phyloP scores from a whole-genome alignment of 2,329 filamentous ascomycete genomes.

The Trichoderma pleuroti region DNA sequence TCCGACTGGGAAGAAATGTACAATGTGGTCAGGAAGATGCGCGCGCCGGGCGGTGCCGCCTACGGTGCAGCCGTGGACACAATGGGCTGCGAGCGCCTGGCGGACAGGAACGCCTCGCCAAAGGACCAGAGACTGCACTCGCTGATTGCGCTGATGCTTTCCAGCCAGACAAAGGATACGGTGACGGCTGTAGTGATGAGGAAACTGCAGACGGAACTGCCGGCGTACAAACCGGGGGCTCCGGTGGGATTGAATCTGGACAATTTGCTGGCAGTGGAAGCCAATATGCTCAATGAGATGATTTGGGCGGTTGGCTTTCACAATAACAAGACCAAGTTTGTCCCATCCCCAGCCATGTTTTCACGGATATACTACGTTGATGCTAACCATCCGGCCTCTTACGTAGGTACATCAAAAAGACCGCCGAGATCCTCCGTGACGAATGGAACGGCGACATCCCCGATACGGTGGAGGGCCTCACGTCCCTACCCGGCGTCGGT shows the following conservation, averaged over 20 bases:
- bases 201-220: constrained; percentile 71
- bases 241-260: constrained; percentile 63
- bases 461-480: constrained; percentile 69
- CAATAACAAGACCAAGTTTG: constrained; percentile 81
- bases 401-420: constrained; percentile 62
- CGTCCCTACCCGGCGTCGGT: constrained; percentile 78
- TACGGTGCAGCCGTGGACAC: constrained; percentile 87
- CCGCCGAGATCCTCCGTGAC: constrained; percentile 70
- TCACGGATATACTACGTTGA: background rate
- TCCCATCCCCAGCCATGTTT: background rate
- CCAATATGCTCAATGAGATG: constrained; percentile 63
- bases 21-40: constrained; percentile 73
- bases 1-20: constrained; percentile 85
- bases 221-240: constrained; percentile 44
- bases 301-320: constrained; percentile 89
- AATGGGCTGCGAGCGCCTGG: constrained; percentile 87
- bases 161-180: constrained; percentile 89
- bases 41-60: constrained; percentile 50
- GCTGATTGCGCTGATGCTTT: constrained; percentile 83
- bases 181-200: constrained; percentile 82
- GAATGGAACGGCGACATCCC: constrained; percentile 74
- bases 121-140: constrained; percentile 76
- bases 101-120: constrained; percentile 47
- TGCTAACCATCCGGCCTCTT: background rate
- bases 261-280: constrained; percentile 70